These are phyloP conservation scores for Talaromyces atroroseus DNA, from an alignment of 2,329 filamentous ascomycete species.

Conservation along the genomic window DNA sequence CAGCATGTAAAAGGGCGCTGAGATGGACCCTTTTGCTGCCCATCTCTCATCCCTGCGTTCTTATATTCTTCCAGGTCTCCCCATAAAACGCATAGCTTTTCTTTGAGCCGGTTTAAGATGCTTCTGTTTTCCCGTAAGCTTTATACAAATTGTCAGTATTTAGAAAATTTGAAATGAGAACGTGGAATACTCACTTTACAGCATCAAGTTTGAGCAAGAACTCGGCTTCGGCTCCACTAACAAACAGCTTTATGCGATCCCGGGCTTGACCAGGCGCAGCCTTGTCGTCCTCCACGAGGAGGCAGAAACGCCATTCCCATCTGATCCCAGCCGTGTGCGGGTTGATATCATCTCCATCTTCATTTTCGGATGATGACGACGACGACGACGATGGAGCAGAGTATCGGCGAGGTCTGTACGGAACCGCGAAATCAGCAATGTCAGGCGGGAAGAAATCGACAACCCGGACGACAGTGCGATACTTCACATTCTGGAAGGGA, in stretches of 20 bases:
- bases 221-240: constrained; percentile 56
- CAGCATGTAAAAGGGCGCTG: constrained; percentile 65
- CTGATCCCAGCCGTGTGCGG: constrained; percentile 15
- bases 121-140: constrained; percentile 54
- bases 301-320: constrained; percentile 82
- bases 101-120: constrained; percentile 52
- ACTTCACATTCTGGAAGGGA: constrained; percentile 70
- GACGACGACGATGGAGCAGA: constrained; percentile 39
- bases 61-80: constrained; percentile 75
- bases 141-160: neutral
- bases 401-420: constrained; percentile 47
- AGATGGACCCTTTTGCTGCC: constrained; percentile 26
- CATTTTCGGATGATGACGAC: constrained; percentile 21
- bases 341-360: constrained; percentile 22
- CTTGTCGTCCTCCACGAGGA: constrained; percentile 68
- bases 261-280: constrained; percentile 34
- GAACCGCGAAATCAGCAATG: constrained; percentile 64
- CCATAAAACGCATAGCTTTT: constrained; percentile 76
- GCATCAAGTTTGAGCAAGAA: constrained; percentile 53
- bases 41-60: constrained; percentile 24
- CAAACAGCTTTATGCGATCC: constrained; percentile 59
- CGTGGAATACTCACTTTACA: constrained; percentile 41
- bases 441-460: constrained; percentile 70
- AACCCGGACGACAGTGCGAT: constrained; percentile 66
- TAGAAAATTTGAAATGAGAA: neutral